phyloP scores from a whole-genome alignment of 306 rosid species.

The Sophora flavescens region DNA sequence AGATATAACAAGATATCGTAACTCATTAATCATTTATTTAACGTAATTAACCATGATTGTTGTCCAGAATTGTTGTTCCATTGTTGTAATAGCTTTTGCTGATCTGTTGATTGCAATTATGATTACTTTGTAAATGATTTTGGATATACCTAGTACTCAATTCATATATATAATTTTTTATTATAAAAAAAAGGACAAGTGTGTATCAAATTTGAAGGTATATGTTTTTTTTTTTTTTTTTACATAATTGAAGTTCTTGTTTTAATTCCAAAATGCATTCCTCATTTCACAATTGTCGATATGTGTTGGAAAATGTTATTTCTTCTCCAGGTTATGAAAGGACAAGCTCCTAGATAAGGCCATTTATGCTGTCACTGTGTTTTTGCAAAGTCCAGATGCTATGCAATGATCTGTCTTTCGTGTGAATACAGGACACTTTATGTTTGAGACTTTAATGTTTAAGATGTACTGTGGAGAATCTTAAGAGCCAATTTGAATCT shows the following conservation, averaged over 20 bases:
- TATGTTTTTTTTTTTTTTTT: no score
- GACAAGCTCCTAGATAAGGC: not conserved
- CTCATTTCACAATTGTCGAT: not conserved
- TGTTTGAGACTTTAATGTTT: not conserved
- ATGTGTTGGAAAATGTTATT: not conserved
- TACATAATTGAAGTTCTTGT: not conserved
- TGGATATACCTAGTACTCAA: no score
- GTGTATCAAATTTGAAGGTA: not conserved
- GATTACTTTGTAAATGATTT: no score
- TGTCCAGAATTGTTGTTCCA: no score
- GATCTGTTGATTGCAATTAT: no score
- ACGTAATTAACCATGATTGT: no score
- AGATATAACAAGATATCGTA: no score
- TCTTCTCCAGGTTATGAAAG: not conserved
- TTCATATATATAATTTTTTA: no score
- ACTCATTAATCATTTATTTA: no score
- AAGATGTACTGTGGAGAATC: not conserved
- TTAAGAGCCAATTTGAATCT: not conserved
- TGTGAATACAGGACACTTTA: not conserved
- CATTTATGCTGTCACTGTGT: not conserved
- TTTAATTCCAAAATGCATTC: not conserved
- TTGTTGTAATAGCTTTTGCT: no score
- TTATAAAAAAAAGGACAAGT: not conserved
- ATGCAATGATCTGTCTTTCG: not conserved
- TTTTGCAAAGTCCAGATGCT: not conserved